These are phyloP conservation scores for Mitragyna speciosa DNA, from an alignment of 257 asterid species.

Conservation along the genomic window DNA sequence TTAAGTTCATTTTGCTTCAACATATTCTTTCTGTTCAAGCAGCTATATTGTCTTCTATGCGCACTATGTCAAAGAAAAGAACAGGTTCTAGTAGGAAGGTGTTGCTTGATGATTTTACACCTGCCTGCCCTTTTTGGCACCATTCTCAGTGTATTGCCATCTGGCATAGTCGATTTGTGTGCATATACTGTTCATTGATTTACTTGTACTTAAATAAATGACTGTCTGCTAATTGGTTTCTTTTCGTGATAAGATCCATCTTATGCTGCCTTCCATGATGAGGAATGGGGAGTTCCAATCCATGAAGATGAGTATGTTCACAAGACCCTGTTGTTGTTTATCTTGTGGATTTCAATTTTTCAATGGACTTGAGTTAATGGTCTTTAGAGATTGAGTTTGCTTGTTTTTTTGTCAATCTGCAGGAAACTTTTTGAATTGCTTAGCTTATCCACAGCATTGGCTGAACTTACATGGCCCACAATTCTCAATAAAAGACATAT, in stretches of 20 bases:
- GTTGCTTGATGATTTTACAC: too few relatives aligned
- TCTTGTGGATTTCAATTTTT: slow-evolving; percentile 7
- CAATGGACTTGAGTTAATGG: slow-evolving; percentile 16
- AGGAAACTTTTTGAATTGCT: slow-evolving; percentile 90
- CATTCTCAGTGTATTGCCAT: not conserved
- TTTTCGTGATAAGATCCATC: slow-evolving; percentile 46
- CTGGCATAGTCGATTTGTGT: not conserved
- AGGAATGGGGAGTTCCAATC: slow-evolving; percentile 94
- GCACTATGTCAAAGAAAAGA: not conserved
- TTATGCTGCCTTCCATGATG: slow-evolving; percentile 85
- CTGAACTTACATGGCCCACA: slow-evolving; percentile 87
- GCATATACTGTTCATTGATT: not conserved
- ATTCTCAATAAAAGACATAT: slow-evolving; percentile 72
- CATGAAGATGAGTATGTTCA: slow-evolving; percentile 74
- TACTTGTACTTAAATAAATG: not conserved
- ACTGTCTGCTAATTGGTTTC: slow-evolving; percentile 36
- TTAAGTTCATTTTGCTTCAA: not conserved
- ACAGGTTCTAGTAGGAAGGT: not conserved
- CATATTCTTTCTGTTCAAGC: not conserved
- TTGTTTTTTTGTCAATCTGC: slow-evolving; percentile 34
- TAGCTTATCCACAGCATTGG: slow-evolving; percentile 86
- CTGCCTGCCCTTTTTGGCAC: not conserved
- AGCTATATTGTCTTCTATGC: not conserved
- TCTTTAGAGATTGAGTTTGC: slow-evolving; percentile 23
- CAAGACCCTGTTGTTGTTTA: slow-evolving; percentile 15